Evolutionary conservation across 108 stramenopile species (phyloP).

Genomic region (Pseudonitzschia multiseries): DNA sequence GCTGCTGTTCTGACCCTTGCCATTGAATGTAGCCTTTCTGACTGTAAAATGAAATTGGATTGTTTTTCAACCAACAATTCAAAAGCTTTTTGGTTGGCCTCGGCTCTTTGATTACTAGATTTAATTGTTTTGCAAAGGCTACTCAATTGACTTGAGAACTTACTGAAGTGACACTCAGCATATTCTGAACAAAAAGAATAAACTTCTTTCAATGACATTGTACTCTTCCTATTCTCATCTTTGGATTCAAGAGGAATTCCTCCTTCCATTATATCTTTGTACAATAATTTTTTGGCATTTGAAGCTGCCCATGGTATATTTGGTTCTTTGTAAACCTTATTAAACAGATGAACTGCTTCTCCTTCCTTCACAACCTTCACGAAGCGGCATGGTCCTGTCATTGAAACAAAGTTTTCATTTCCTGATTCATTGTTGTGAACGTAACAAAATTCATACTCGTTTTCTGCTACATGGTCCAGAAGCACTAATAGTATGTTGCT

Average conservation of each 20-base stretch:
- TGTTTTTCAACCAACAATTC: background rate
- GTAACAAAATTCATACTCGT: no score
- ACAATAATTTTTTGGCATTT: background rate
- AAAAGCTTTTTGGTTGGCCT: background rate
- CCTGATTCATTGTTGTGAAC: no score
- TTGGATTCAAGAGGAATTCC: background rate
- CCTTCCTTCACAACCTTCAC: no score
- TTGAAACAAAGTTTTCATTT: no score
- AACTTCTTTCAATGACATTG: background rate
- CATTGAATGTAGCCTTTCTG: no score
- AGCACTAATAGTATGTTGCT: no score
- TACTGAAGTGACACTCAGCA: background rate
- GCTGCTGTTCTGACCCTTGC: no score
- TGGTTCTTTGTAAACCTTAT: no score
- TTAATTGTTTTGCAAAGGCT: background rate
- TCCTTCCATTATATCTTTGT: background rate
- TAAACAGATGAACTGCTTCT: no score
- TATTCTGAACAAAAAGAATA: background rate
- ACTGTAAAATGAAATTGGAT: background rate
- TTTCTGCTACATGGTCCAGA: no score
- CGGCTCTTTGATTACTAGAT: background rate
- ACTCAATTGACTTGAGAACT: background rate
- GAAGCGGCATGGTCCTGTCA: no score
- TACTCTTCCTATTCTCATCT: background rate
- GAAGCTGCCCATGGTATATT: background rate